These are phyloP conservation scores for Aegilops tauschii DNA, from an alignment of 176 grass and related monocot genomes.

Conservation along the genomic window DNA sequence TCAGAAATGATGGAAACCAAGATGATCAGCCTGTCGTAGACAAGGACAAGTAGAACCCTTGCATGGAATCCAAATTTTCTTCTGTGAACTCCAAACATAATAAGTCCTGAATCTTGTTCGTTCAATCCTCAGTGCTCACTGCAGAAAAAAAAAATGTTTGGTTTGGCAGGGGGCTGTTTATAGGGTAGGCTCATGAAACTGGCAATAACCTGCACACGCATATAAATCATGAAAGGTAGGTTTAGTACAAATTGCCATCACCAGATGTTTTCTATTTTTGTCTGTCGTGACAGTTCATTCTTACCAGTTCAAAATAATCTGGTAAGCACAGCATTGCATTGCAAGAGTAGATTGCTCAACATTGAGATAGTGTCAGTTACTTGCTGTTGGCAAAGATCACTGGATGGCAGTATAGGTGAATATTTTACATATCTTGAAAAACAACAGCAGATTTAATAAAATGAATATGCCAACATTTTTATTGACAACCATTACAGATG, in stretches of 20 bases:
- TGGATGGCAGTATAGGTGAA: not conserved
- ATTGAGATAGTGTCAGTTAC: not conserved
- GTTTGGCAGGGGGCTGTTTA: not conserved
- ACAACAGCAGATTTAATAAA: not conserved
- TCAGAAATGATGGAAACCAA: not conserved
- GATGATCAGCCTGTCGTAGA: not conserved
- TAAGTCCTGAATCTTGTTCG: not conserved
- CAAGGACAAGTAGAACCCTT: slow-evolving; percentile 31
- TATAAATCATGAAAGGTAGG: not conserved
- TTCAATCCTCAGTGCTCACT: not conserved
- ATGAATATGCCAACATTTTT: not conserved
- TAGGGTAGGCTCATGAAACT: not conserved
- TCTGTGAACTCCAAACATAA: not conserved
- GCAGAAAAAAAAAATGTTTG: too few species aligned
- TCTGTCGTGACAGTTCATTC: not conserved
- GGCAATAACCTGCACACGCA: not conserved
- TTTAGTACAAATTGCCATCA: not conserved
- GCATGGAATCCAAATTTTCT: not conserved
- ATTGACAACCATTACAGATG: slow-evolving; percentile 22
- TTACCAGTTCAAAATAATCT: not conserved
- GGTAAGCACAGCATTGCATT: not conserved
- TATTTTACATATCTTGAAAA: not conserved
- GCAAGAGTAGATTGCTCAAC: not conserved
- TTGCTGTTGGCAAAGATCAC: not conserved
- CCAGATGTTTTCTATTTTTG: not conserved